Evolutionary conservation across 768 basidiomycete species (phyloP).

Genomic region (Hypsizygus marmoreus): DNA sequence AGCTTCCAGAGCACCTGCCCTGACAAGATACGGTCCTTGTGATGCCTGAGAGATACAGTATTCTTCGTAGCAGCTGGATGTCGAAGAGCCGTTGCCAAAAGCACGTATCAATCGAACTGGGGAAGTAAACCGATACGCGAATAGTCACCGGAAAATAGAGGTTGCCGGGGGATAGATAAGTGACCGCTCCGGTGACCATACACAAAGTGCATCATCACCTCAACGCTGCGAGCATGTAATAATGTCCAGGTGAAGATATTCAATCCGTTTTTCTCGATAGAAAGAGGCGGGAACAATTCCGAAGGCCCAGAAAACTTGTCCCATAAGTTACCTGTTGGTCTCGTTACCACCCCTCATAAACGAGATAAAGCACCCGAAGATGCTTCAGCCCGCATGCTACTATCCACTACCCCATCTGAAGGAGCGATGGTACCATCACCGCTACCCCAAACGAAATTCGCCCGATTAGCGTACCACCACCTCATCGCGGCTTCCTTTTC

Average conservation of each 20-base stretch:
- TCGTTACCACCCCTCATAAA: slow-evolving; percentile 12
- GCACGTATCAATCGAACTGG: slow-evolving; percentile 1
- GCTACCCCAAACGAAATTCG: slow-evolving; percentile 8
- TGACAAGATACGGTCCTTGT: slow-evolving; percentile 10
- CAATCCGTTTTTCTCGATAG: slow-evolving; percentile 6
- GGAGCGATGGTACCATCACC: slow-evolving; percentile 3
- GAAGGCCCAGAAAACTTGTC: neutral
- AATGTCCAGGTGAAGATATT: no score
- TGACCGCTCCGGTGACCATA: slow-evolving; percentile 27
- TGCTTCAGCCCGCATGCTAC: slow-evolving; percentile 6
- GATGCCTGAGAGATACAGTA: slow-evolving; percentile 11
- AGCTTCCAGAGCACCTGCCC: slow-evolving; percentile 11
- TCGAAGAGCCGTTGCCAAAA: slow-evolving; percentile 12
- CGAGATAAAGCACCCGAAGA: slow-evolving; percentile 8
- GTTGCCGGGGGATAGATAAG: slow-evolving; percentile 19
- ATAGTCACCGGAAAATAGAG: slow-evolving; percentile 15
- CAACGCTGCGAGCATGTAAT: no score
- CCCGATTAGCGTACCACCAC: slow-evolving; percentile 69
- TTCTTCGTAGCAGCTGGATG: slow-evolving; percentile 6
- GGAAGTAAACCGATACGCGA: slow-evolving; percentile 8
- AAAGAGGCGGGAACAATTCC: neutral
- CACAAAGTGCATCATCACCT: slow-evolving; percentile 7
- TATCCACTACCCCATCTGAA: no score
- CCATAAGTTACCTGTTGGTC: neutral
- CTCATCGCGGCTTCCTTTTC: slow-evolving; percentile 67